Percentiles rank a stretch among this genome's conserved stretches.
Conservation (phyloP, 2,329 filamentous ascomycete species). For the Colletotrichum nymphaeae region DNA sequence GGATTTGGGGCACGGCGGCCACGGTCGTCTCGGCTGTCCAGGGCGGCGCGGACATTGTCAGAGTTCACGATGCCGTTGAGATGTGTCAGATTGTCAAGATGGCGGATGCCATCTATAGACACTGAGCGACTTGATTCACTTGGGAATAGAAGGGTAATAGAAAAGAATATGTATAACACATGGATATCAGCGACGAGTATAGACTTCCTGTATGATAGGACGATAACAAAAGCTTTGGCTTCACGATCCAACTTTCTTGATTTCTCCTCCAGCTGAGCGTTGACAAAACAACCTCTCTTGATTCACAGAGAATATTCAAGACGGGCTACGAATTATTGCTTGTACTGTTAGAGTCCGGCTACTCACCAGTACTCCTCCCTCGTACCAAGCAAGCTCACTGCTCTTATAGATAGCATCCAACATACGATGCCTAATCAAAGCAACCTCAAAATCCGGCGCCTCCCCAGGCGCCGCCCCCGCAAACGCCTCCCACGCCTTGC, state of each 20-base stretch:
- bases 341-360: too few relatives aligned
- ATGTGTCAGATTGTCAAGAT: slow-evolving; percentile 89
- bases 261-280: not conserved
- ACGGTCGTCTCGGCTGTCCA: slow-evolving; percentile 87
- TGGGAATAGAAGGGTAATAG: not conserved
- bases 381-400: not conserved
- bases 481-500: not conserved
- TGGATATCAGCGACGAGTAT: not conserved
- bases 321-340: too few relatives aligned
- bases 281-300: not conserved
- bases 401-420: not conserved
- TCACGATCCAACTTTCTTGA: not conserved
- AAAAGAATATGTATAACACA: not conserved
- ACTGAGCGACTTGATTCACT: slow-evolving; percentile 39
- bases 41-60: slow-evolving; percentile 89
- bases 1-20: slow-evolving; percentile 88
- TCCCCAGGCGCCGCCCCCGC: not conserved
- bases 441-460: not conserved
- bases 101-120: slow-evolving; percentile 91
- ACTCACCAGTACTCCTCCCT: not conserved
- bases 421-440: not conserved
- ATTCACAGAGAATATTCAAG: not conserved
- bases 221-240: not conserved
- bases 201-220: not conserved
- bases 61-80: slow-evolving; percentile 90